A percentile compares a stretch with the other conserved stretches of the same genome.
These are phyloP conservation scores for Aspergillus pseudonomiae DNA, from an alignment of 2,329 filamentous ascomycete species.

Conservation along the genomic window DNA sequence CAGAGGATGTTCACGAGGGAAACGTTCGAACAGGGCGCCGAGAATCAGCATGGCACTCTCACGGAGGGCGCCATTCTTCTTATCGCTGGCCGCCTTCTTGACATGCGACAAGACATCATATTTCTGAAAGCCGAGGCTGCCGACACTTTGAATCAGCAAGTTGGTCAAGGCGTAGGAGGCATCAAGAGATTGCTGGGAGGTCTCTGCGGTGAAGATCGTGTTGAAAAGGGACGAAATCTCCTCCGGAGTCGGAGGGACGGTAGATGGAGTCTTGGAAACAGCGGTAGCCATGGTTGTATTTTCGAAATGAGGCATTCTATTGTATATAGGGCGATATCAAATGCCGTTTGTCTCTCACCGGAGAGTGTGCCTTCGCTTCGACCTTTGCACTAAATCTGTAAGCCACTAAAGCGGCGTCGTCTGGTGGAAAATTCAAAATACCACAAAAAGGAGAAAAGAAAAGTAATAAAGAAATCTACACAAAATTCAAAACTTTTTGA, in stretches of 20 bases:
- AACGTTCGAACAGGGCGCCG: slow-evolving; percentile 88
- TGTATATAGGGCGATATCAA: not conserved
- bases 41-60: slow-evolving; percentile 95
- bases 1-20: slow-evolving; percentile 74
- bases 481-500: slow-evolving; percentile 12
- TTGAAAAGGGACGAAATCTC: slow-evolving; percentile 68
- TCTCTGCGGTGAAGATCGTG: slow-evolving; percentile 69
- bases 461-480: slow-evolving; percentile 5
- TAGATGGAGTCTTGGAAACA: slow-evolving; percentile 51
- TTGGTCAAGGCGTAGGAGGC: slow-evolving; percentile 67
- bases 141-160: slow-evolving; percentile 66
- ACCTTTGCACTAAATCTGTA: not conserved
- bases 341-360: not conserved
- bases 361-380: not conserved
- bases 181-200: slow-evolving; percentile 70
- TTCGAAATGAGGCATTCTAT: slow-evolving; percentile 53
- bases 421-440: not conserved
- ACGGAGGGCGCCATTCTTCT: slow-evolving; percentile 83
- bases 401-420: not conserved
- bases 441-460: slow-evolving; percentile 6
- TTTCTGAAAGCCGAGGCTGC: slow-evolving; percentile 62
- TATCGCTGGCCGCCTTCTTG: slow-evolving; percentile 82
- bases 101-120: slow-evolving; percentile 67
- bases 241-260: slow-evolving; percentile 62
- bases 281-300: slow-evolving; percentile 48